Base-by-base conservation (phyloP, 768 basidiomycete genomes). In the Leucogyrophana mollusca region DNA sequence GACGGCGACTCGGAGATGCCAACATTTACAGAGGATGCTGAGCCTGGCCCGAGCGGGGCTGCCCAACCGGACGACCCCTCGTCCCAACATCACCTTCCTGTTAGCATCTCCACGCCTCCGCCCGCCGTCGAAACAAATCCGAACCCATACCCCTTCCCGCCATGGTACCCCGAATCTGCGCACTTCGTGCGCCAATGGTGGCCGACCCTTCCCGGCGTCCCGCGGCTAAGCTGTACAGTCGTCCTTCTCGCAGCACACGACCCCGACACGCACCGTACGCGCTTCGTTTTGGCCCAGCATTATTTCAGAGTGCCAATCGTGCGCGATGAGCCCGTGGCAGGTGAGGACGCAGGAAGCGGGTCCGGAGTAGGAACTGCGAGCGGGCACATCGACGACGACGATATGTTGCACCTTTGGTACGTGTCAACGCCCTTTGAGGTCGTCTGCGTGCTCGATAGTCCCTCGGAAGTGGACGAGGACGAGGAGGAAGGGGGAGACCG, bases 171-270 rank as follows among this genome's bases (percentile, higher is more conserved):
- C 11, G 85, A 87, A 56, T 79, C 77, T 40, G 85, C 84, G 1
- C 85, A 87, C 64, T 88, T 87, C 49, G 85, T 88, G 4, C 78
- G 86, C 9, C 86, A 88, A 50, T 88, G 86, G 86, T 88, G 86
- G 86, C 86, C 86, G 2, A 80, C 77, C 3, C 64, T 87, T 3
- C 73, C 80, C 0, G 70, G 73, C 1, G 77, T 87, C 10, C 86
- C 82, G 2, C 72, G 79, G 20, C 73, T 86, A 8, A 86, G 84
- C 62, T 87, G 84, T 55, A 85, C 85, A 0, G 85, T 87, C 17
- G 76, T 87, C 17, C 72, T 88, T 1, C 75, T 87, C 3, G 79
- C 83, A 0, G 71, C 75, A 9, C 83, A 85, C 47, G 79, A 86
- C 52, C 74, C 70, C n/a, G 64, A 70, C 7, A 81, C 80, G 13